Base-by-base conservation (phyloP, 345 rosid genomes). In the Barbarea vulgaris region DNA sequence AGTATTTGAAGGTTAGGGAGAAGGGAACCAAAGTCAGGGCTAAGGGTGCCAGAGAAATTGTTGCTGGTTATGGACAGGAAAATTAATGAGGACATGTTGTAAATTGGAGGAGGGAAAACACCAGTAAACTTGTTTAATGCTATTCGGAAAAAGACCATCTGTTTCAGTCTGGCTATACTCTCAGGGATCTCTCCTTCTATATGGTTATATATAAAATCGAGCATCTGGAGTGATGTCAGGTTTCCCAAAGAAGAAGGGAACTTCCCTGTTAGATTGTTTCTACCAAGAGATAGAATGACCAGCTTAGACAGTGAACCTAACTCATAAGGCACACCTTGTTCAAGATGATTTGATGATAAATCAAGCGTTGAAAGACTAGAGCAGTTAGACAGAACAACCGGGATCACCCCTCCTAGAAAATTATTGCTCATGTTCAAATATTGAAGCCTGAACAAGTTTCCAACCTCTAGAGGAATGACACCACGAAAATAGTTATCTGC, bases 171-270 rank as follows among this genome's bases (percentile, higher is more conserved):
- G 3, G 31, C 76, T 37, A 77, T 63, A 57, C 51, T 46, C n/a
- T 13, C 66, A 6, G 71, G 75, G 36, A 77, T 46, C 58, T 70
- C 80, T 63, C 81, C 77, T 66, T 72, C 73, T 21, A 78, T 8
- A 27, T 66, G 47, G 69, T 78, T 78, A 34, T 56, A 57, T 28
- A 28, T 59, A 37, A 78, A 11, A 42, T 65, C 64, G 3, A 78
- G 64, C 44, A 3, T 30, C 73, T 50, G 60, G 28, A 72, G 73
- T 47, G 67, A 72, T 31, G 81, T 64, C 53, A 78, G 46, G 48
- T 78, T 78, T 7, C 81, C 74, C 2, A 78, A 21, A 8, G 77
- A 78, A 3, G 69, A 6, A 48, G 77, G 77, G 62, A 72, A 71
- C 53, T 51, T 57, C 55, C 78, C 81, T 51, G 58, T n/a, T 24